Base-by-base conservation (phyloP, 108 stramenopile genomes). In the Aurantiochytrium sp. region DNA sequence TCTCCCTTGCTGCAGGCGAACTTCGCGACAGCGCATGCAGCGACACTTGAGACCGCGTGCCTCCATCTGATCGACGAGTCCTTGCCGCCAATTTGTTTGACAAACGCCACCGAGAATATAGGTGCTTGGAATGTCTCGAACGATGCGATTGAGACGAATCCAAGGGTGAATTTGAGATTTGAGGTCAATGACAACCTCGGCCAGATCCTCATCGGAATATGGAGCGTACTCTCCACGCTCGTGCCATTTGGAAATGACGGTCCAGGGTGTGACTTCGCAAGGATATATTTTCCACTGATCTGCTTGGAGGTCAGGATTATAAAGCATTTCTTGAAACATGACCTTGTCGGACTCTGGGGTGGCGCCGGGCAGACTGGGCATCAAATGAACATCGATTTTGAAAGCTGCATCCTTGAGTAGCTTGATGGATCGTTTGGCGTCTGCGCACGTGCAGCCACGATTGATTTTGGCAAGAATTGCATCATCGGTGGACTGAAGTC, bases 381-480 rank as follows among this genome's bases (percentile, higher is more conserved):
- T 99, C 95, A 99, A 96, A 91, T 99, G 98, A 16, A 96, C 96
- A 25, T 97, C 98, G 51, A 99, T 97, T 93, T 98, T 96, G 95
- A 97, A 99, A 5, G 97, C 97, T 89, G 96, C 97, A 90, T 99
- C 97, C 90, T 98, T 97, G 51, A 96, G 96, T 60, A 98, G 89
- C 72, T 96, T 96, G 91, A 98, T 97, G 55, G 97, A 97, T 91
- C 96, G 95, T 69, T 93, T 94, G 12, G 97, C 97, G 25, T 96
- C 97, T 23, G 92, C 95, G 10, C 97, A 96, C 19, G 96, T 97
- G 93, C 98, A 97, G 21, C 97, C 98, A 5, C 98, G 96, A 93
- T 97, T 99, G 72, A 97, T 97, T 89, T 98, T 97, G 64, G 96
- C 88, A 19, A 97, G 96, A 14, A 99, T 96, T 76, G 90, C 93